Evolutionary conservation across 768 basidiomycete genomes (phyloP), one percentile per base, ranked within the genome.

Genomic region (Auricularia cornea): DNA sequence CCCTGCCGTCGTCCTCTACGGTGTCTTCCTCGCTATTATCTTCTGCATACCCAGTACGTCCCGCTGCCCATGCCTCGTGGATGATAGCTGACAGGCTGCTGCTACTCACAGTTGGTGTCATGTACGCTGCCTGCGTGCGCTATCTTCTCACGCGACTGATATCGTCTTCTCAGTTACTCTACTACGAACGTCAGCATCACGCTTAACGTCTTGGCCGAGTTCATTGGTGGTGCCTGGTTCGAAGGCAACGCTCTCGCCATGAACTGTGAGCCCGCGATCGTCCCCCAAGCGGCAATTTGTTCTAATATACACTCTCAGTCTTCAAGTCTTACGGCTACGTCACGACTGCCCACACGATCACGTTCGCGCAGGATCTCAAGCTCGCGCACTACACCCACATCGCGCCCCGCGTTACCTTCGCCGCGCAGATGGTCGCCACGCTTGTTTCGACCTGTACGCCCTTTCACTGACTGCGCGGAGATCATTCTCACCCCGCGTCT

Each of bases 201-300:
- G 18, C 69, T 78, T 29, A 76, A 77, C 63, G 70, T 74, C 44
- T 71, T 79, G 18, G 76, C 78, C 11, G 78, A 80, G 68, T 70
- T 78, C 63, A 74, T 77, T 57, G 73, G 72, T 52, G 75, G 76
- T 66, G 72, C 30, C 70, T 72, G 67, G 69, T 75, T 60, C 69
- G 71, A 51, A 63, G 79, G 66, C 61, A 77, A 70, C 68, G 72
- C 78, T 2, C 61, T 75, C 32, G 72, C 72, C 18, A 75, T 75
- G 72, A 72, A 69, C 41, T 66, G 35, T 38, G 35, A 38, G 35
- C 10, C 35, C 16, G 35, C 35, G 35, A 10, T 14, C 16, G 8
- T 14, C 10, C 8, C 35, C 8, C 10, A 38, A 38, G 10, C 2
- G 16, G 16, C 35, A 14, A 10, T 38, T 8, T 38, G 8, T 38